Base-by-base conservation (phyloP, 1,284 basidiomycete genomes). In the Blastosporella zonata region DNA sequence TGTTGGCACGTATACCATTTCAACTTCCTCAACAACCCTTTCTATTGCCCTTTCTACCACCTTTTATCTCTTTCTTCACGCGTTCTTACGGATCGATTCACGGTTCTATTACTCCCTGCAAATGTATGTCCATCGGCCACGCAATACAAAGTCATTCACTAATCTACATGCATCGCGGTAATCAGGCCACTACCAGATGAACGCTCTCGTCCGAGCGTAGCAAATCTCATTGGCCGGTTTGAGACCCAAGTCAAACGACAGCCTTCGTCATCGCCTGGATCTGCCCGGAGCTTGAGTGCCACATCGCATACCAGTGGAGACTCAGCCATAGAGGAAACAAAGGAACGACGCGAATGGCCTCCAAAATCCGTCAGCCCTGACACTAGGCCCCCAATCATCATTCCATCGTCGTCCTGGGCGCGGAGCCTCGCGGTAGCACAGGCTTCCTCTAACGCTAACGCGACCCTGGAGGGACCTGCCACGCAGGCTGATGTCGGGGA, bases 171-270 rank as follows among this genome's bases (percentile, higher is more conserved):
- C 49, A 56, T 51, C 58, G 29, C 29, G 44, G 37, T 55, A 43
- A 49, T 42, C 62, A 88, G 88, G 87, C 82, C 85, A 47, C 69
- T 89, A 52, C 87, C 87, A 65, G 88, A 90, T 74, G 87, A 90
- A 70, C 79, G 84, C 61, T 87, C 87, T 43, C 82, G 88, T 54
- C 77, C 77, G 62, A 87, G 83, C 60, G 88, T 90, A 46, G 87
- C 87, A 53, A 90, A 89, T 63, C 82, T 90, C 67, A 90, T 90
- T 60, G 87, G 87, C 39, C 78, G 84, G 50, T 90, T 90, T 58
- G 87, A 90, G 64, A 84, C 79, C 60, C 84, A 87, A 67, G 80
- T 73, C 49, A 89, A 88, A 66, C 77, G 79, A 39, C 74, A 77
- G 53, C 67, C 77, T 3, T 55, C 65, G 3, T 62, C 70, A 18